Percentiles rank a stretch among this genome's conserved stretches.
phyloP scores from a whole-genome alignment of 495 filamentous ascomycete genomes.

The Penicillium angulare region DNA sequence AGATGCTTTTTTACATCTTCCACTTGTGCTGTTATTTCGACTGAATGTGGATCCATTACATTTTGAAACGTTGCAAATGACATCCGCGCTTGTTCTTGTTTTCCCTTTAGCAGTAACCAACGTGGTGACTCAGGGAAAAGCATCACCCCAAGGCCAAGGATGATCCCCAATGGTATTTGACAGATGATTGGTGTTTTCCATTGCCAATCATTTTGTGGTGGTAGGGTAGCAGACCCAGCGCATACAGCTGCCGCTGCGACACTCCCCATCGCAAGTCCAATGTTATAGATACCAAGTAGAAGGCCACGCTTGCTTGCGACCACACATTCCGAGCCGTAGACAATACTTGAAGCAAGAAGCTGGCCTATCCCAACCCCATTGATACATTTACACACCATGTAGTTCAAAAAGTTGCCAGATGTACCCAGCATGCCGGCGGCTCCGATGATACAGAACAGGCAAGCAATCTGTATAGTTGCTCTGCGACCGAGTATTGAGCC shows the following conservation, averaged over 20 bases:
- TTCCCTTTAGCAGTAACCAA: slow-evolving; percentile 21
- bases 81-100: slow-evolving; percentile 21
- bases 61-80: slow-evolving; percentile 21
- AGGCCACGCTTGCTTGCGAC: slow-evolving; percentile 25
- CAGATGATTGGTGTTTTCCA: slow-evolving; percentile 32
- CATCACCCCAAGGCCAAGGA: slow-evolving; percentile 25
- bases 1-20: slow-evolving; percentile 21
- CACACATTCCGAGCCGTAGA: slow-evolving; percentile 30
- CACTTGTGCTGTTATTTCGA: slow-evolving; percentile 18
- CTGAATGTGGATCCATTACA: slow-evolving; percentile 15
- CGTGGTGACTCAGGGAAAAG: slow-evolving; percentile 32
- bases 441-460: not conserved
- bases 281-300: slow-evolving; percentile 24
- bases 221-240: slow-evolving; percentile 19
- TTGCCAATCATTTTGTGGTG: slow-evolving; percentile 23
- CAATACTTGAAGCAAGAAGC: slow-evolving; percentile 16
- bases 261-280: slow-evolving; percentile 27
- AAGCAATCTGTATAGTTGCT: slow-evolving; percentile 1
- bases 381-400: slow-evolving; percentile 29
- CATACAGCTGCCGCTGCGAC: slow-evolving; percentile 24
- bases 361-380: slow-evolving; percentile 26
- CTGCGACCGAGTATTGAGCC: slow-evolving; percentile 11
- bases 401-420: slow-evolving; percentile 20
- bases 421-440: slow-evolving; percentile 4
- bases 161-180: slow-evolving; percentile 25